Base-by-base conservation (phyloP, 1,284 basidiomycete genomes). In the Pholiota adiposa region DNA sequence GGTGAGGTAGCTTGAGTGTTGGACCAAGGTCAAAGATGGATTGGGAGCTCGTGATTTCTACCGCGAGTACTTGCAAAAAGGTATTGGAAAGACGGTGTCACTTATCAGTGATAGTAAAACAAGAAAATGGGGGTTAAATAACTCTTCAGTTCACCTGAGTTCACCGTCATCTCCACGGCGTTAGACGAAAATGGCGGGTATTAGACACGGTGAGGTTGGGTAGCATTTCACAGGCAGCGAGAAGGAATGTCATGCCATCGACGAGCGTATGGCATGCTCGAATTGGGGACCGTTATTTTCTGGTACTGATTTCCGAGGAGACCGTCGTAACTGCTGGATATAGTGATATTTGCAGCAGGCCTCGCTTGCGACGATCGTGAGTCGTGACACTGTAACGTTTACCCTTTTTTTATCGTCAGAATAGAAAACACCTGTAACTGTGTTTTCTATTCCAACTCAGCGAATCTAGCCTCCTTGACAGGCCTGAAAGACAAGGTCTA, bases 361-460 rank as follows among this genome's bases (percentile, higher is more conserved):
- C 38, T 53, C 27, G 51, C 38, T 40, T 38, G 36, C 36, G 14
- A 38, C 5, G 36, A 38, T 38, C 36, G 44, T 41, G 51, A 38
- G 19, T 41, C n/a, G 51, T 38, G 51, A 29, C 33, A 14, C 9
- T 56, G 14, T 11, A n/a, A 50, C n/a, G n/a, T n/a, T n/a, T n/a
- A n/a, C n/a, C n/a, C n/a, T n/a, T n/a, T n/a, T n/a, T n/a, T n/a
- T n/a, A n/a, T n/a, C n/a, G n/a, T n/a, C n/a, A n/a, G n/a, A n/a
- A n/a, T n/a, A n/a, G n/a, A 38, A 27, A 44, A 23, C 41, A 61
- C 52, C 43, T 2, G 44, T 31, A 38, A 19, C 9, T 38, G 34
- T 33, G 38, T 31, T 49, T 36, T n/a, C 18, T 31, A 59, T 60
- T 58, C 46, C 14, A 52, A 58, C 38, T 40, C 52, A 60, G 49